Conservation (phyloP, 2,329 filamentous ascomycete genomes). For the Ophiognomonia clavigignenti-juglandacearum region DNA sequence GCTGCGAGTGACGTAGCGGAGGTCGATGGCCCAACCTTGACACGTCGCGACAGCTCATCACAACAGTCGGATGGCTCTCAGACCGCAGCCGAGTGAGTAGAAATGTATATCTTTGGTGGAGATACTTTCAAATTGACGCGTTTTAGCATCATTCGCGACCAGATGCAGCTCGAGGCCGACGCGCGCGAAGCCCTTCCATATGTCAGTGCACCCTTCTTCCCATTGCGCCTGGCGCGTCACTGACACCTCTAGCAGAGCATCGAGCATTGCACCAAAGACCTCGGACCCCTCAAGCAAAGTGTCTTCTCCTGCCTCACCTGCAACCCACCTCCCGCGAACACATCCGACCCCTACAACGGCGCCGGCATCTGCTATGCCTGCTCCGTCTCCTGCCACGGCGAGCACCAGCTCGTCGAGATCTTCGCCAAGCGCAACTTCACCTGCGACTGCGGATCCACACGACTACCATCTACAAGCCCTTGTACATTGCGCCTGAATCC, state of each 20-base stretch:
- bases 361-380: constrained; percentile 95
- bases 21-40: constrained; percentile 31
- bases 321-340: constrained; percentile 68
- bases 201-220: constrained; percentile 50
- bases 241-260: constrained; percentile 62
- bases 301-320: constrained; percentile 94
- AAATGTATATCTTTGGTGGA: no score
- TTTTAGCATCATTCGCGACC: constrained; percentile 75
- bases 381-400: constrained; percentile 93
- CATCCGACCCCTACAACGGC: constrained; percentile 58
- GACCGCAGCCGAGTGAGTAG: constrained; percentile 64
- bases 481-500: constrained; percentile 73
- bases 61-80: constrained; percentile 62
- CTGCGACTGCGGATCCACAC: constrained; percentile 90
- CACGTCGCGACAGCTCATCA: constrained; percentile 55
- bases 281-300: constrained; percentile 81
- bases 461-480: constrained; percentile 63
- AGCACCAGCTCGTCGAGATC: constrained; percentile 90
- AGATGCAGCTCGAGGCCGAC: constrained; percentile 89
- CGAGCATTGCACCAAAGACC: constrained; percentile 84
- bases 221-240: not conserved
- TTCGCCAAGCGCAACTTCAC: constrained; percentile 95
- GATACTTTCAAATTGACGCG: not conserved
- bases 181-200: constrained; percentile 93
- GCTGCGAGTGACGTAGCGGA: constrained; percentile 23